A percentile compares a stretch with the other conserved stretches of the same genome.
Evolutionary conservation across 78 protist genomes (phyloP).

Genomic region (Cavenderia fasciculata): DNA sequence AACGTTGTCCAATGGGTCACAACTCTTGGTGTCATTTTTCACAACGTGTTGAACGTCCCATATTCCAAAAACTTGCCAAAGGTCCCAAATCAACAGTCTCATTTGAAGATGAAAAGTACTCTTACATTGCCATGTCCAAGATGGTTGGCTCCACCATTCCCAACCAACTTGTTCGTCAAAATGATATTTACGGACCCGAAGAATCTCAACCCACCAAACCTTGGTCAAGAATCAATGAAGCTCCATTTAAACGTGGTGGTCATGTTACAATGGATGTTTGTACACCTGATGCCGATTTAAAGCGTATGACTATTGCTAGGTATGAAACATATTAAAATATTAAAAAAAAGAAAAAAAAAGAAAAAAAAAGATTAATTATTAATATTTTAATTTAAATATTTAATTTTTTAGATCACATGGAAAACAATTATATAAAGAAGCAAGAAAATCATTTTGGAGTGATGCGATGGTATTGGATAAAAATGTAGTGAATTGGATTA

Average conservation of each 20-base stretch:
- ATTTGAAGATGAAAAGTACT: slow-evolving; percentile 83
- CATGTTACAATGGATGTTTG: slow-evolving; percentile 78
- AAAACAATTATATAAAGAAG: slow-evolving; percentile 46
- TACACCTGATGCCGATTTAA: slow-evolving; percentile 53
- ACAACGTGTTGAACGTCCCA: slow-evolving; percentile 72
- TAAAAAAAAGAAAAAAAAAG: no score
- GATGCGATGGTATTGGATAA: slow-evolving; percentile 40
- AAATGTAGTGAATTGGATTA: background rate
- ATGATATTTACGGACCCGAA: background rate
- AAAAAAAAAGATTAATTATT: background rate
- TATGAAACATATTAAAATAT: background rate
- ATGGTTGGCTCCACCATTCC: slow-evolving; percentile 29
- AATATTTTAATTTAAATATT: background rate
- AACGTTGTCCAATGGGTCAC: slow-evolving; percentile 64
- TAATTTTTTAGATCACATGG: slow-evolving; percentile 66
- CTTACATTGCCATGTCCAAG: slow-evolving; percentile 66
- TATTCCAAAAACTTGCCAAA: slow-evolving; percentile 73
- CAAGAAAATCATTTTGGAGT: slow-evolving; percentile 75
- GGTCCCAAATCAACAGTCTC: slow-evolving; percentile 59
- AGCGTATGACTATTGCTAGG: slow-evolving; percentile 68
- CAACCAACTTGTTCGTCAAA: slow-evolving; percentile 50
- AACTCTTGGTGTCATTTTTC: slow-evolving; percentile 85
- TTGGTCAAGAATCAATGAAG: slow-evolving; percentile 69
- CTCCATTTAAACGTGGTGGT: slow-evolving; percentile 78
- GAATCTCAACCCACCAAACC: slow-evolving; percentile 9